Base-by-base conservation (phyloP, 306 rosid species). In the Gleditsia sinensis region DNA sequence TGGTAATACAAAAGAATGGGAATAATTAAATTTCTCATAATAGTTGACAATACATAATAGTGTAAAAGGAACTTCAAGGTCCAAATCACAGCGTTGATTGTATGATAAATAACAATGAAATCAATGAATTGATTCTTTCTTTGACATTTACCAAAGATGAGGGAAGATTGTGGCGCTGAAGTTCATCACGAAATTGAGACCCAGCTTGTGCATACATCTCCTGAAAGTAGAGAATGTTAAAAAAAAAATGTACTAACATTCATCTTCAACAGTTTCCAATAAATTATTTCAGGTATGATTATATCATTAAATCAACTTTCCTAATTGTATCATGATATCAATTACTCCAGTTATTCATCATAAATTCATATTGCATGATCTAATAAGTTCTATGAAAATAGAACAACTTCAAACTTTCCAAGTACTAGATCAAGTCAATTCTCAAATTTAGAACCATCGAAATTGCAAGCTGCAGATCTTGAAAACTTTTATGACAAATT, bases 161-260 rank as follows among this genome's bases (percentile, higher is more conserved):
- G 50, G 99, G 97, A 82, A 95, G 96, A 75, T 87, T 82, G 84
- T 92, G 93, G 67, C 99, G 91, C 69, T 92, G 93, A 84, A 95
- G 94, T 82, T 95, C 99, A 36, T 92, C 99, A 66, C 98, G 98
- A 75, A 95, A 92, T 80, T 92, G 98, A 75, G 93, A 62, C 69
- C 99, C 99, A 13, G 99, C 97, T 74, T 95, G 99, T 21, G 88
- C 64, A 78, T 95, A 95, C 99, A 95, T 95, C 83, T 95, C 99
- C 99, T 95, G 88, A 36, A 69, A 75, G 57, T 51, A 67, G 70
- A 21, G 17, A 74, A 54, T 54, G 75, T 65, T 24, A 71, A 59
- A 77, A 71, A 59, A 77, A 42, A 59, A 74, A 74, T 17, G 20
- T 43, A 49, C 30, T 36, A 49, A 49, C 62, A 67, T 20, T 30